phyloP scores from a whole-genome alignment of 305 asterid species.

The Fraxinus dipetala region DNA sequence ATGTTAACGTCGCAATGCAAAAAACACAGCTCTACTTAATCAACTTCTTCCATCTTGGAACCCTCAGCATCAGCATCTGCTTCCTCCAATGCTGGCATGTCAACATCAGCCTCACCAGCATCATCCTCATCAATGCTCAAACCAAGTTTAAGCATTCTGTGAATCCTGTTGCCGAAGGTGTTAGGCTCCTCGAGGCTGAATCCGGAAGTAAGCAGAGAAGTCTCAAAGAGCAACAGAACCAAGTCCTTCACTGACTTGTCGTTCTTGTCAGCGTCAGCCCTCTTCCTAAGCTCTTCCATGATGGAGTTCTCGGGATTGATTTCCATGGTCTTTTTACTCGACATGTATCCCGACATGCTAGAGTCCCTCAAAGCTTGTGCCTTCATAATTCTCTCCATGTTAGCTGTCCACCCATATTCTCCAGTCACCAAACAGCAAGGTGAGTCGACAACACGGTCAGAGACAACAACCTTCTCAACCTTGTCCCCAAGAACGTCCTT shows the following conservation, averaged over 20 bases:
- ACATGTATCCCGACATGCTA: neutral
- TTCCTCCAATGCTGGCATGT: slow-evolving; percentile 81
- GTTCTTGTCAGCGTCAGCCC: neutral
- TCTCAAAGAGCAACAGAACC: neutral
- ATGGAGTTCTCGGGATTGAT: neutral
- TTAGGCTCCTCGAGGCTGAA: neutral
- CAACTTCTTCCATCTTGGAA: slow-evolving; percentile 82
- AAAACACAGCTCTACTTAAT: slow-evolving; percentile 27
- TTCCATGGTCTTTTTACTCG: neutral
- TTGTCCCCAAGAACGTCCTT: neutral
- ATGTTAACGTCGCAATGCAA: neutral
- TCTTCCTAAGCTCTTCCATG: neutral
- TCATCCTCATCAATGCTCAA: slow-evolving; percentile 38
- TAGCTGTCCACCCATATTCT: neutral
- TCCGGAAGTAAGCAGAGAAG: neutral
- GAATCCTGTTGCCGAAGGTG: neutral
- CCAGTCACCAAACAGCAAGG: neutral
- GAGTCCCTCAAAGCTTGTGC: neutral
- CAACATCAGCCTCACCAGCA: slow-evolving; percentile 60
- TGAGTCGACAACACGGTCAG: neutral
- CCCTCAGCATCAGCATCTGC: slow-evolving; percentile 69
- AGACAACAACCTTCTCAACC: neutral
- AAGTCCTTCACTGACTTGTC: neutral
- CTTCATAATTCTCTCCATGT: neutral
- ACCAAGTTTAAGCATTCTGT: neutral